Conservation (phyloP, 106 monocot species). For the Gastrodia elata region DNA sequence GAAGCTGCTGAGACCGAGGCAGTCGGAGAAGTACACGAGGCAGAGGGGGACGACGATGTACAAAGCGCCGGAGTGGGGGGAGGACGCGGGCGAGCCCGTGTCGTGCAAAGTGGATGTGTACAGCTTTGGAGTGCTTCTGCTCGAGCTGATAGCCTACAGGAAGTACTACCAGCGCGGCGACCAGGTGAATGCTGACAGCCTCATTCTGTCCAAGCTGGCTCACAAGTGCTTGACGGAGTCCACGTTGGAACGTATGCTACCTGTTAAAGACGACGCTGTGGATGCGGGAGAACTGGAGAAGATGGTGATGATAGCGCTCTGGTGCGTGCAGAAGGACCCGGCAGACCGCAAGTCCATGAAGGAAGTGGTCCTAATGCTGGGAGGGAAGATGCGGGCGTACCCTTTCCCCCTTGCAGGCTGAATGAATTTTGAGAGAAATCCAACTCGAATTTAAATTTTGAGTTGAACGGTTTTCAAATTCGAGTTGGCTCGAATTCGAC, state of each 20-base stretch:
- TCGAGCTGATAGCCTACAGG: slow-evolving; percentile 36
- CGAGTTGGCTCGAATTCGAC: too few relatives aligned
- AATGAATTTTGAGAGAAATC: too few relatives aligned
- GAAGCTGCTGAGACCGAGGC: slow-evolving; percentile 14
- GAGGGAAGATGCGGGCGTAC: slow-evolving; percentile 10
- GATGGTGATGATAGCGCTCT: slow-evolving; percentile 21
- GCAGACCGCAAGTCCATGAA: slow-evolving; percentile 22
- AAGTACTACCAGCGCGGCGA: slow-evolving; percentile 6
- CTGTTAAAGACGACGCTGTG: slow-evolving; percentile 18
- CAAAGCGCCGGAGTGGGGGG: slow-evolving; percentile 35
- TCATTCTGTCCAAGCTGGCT: background rate
- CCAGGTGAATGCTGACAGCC: background rate
- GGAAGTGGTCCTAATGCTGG: slow-evolving; percentile 22
- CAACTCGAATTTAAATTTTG: too few relatives aligned
- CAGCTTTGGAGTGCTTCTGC: slow-evolving; percentile 36
- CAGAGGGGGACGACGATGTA: slow-evolving; percentile 39
- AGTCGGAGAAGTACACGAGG: slow-evolving; percentile 10
- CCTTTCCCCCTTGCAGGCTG: background rate
- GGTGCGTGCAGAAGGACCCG: slow-evolving; percentile 18
- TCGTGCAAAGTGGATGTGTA: slow-evolving; percentile 47
- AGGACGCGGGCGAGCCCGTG: slow-evolving; percentile 7
- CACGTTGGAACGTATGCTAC: slow-evolving; percentile 25
- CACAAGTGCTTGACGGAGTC: slow-evolving; percentile 8
- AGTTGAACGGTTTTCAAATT: too few relatives aligned
- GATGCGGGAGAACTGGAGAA: slow-evolving; percentile 15